Percentiles rank a stretch among this genome's conserved stretches.
Evolutionary conservation across 1,284 basidiomycete genomes (phyloP).

Genomic region (Laetiporus sulphureus): DNA sequence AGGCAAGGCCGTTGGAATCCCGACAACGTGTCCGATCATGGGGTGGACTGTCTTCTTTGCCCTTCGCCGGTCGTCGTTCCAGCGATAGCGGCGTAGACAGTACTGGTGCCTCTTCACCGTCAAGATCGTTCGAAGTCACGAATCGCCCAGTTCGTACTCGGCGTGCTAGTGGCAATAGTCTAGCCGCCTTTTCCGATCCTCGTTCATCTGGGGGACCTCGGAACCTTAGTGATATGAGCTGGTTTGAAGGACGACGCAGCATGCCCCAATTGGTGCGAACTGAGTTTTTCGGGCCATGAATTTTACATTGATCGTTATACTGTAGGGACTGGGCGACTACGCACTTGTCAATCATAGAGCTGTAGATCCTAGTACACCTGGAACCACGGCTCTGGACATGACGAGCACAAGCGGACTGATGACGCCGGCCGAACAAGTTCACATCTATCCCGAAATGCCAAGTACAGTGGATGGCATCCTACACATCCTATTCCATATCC

Average conservation of each 20-base stretch:
- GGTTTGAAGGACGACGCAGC: slow-evolving; percentile 66
- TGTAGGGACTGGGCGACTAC: slow-evolving; percentile 69
- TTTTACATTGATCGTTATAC: too few species aligned
- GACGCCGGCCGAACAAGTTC: slow-evolving; percentile 14
- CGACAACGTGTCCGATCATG: slow-evolving; percentile 19
- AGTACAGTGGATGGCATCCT: slow-evolving; percentile 33
- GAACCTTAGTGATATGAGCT: slow-evolving; percentile 64
- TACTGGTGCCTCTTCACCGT: slow-evolving; percentile 25
- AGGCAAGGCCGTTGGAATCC: slow-evolving; percentile 7
- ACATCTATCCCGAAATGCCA: slow-evolving; percentile 31
- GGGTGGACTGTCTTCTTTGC: slow-evolving; percentile 19
- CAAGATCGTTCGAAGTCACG: slow-evolving; percentile 60
- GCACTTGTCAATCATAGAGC: slow-evolving; percentile 37
- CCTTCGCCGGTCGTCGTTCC: slow-evolving; percentile 20
- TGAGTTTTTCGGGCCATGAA: too few species aligned
- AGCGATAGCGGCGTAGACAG: slow-evolving; percentile 20
- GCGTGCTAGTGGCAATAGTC: slow-evolving; percentile 39
- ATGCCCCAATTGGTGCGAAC: too few species aligned
- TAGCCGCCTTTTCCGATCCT: slow-evolving; percentile 34
- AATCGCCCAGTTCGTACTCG: slow-evolving; percentile 54
- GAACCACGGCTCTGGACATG: slow-evolving; percentile 37
- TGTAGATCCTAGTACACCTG: slow-evolving; percentile 40
- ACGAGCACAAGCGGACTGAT: slow-evolving; percentile 36
- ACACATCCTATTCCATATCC: slow-evolving; percentile 48
- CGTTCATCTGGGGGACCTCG: slow-evolving; percentile 35